Evolutionary conservation across 495 filamentous ascomycete species (phyloP), one percentile per base, ranked within the genome.

Genomic region (Penicillium lividum): DNA sequence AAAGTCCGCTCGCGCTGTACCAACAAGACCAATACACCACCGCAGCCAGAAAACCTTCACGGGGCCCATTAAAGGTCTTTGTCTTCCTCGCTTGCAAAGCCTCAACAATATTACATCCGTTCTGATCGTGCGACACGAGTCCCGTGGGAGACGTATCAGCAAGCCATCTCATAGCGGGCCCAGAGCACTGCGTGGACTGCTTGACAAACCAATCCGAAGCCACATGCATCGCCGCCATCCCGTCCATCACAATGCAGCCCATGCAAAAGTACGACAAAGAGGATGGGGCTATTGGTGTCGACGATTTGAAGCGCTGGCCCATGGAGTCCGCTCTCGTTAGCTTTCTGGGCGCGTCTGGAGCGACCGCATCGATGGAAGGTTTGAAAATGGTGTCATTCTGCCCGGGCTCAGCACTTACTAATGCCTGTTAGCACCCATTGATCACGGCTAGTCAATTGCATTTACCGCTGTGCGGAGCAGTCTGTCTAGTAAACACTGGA

Each of bases 191-290:
- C 42, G 7, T 60, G 9, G 48, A 53, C 5, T 27, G 29, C 31
- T 36, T 13, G 29, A 54, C 46, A 9, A 27, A 18, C 25, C 46
- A 60, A 30, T 25, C 29, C 4, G 33, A 67, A 54, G 31, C 51
- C 54, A 8, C 33, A 30, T 54, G 57, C 54, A 56, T 72, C n/a
- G 59, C 56, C 51, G 50, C 51, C 16, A 43, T 74, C 5, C 52
- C 60, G 10, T 58, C 44, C 16, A 71, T 72, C n/a, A 63, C 56
- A 7, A 72, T 70, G 65, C 63, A 69, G 64, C 56, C 73, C 9
- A 76, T 76, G 64, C 61, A 74, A 63, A 74, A 71, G 46, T 74
- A 72, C 59, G 47, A 34, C 25, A 76, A 74, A 59, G 22, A 22
- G 22, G 67, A 72, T 7, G 64, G 68, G 11, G 54, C 62, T n/a